Conservation (phyloP, 192 early-diverging fungal species). For the Phycomyces blakesleeanus region DNA sequence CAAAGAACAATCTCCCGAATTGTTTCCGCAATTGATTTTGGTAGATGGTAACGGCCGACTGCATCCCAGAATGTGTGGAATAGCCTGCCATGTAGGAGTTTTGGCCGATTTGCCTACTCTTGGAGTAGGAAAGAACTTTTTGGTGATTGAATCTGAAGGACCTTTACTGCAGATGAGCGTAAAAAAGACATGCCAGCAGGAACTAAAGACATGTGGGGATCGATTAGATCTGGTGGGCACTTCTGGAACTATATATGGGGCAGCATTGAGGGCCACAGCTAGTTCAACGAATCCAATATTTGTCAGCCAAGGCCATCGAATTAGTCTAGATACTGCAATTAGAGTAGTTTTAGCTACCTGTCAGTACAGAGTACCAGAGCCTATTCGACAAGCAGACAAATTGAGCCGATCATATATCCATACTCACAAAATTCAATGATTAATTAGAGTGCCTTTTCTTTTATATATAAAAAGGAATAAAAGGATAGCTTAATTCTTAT, state of each 20-base stretch:
- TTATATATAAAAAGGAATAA: no score
- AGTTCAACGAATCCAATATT: conserved; percentile 76
- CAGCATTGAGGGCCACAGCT: conserved; percentile 43
- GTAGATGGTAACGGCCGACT: conserved; percentile 82
- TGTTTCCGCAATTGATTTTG: conserved; percentile 74
- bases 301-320: conserved; percentile 80
- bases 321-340: conserved; percentile 69
- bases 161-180: conserved; percentile 45
- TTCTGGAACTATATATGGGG: conserved; percentile 46
- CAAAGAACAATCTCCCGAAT: conserved; percentile 39
- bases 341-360: conserved; percentile 56
- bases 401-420: conserved; percentile 53
- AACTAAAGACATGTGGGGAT: conserved; percentile 37
- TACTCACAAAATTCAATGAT: conserved; percentile 8
- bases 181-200: conserved; percentile 43
- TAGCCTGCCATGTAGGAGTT: conserved; percentile 82
- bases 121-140: conserved; percentile 88
- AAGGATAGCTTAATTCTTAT: no score
- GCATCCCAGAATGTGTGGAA: conserved; percentile 86
- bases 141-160: conserved; percentile 66
- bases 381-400: conserved; percentile 84
- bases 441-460: background rate
- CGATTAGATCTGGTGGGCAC: conserved; percentile 40
- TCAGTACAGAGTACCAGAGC: conserved; percentile 77
- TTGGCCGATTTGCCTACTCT: conserved; percentile 70